Evolutionary conservation across 176 grass and related monocot genomes (phyloP).

Genomic region (Avena atlantica): DNA sequence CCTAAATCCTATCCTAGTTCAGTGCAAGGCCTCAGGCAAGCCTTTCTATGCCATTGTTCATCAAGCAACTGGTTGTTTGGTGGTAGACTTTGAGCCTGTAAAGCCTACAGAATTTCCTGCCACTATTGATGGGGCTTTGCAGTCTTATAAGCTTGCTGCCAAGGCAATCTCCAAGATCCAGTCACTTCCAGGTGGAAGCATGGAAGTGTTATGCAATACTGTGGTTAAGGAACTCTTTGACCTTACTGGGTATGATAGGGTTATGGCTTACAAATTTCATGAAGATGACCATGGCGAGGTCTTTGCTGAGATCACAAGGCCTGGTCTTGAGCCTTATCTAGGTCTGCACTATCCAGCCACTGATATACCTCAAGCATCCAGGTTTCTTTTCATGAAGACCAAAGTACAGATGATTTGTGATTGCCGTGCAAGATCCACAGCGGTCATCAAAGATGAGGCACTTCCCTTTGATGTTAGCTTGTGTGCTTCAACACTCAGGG

Average conservation of each 20-base stretch:
- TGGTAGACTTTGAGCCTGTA: constrained; percentile 87
- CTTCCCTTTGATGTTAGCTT: constrained; percentile 72
- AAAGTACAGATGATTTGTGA: constrained; percentile 95
- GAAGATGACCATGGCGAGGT: constrained; percentile 93
- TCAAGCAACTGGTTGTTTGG: constrained; percentile 68
- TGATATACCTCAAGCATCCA: constrained; percentile 88
- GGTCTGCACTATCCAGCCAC: constrained; percentile 91
- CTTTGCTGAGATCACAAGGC: constrained; percentile 74
- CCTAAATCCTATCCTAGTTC: constrained; percentile 82
- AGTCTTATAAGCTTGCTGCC: constrained; percentile 94
- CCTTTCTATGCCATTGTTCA: constrained; percentile 92
- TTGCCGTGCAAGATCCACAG: constrained; percentile 63
- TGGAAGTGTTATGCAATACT: constrained; percentile 66
- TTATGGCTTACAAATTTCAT: constrained; percentile 97
- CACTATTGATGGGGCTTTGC: constrained; percentile 76
- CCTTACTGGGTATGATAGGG: constrained; percentile 87
- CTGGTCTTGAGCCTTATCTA: constrained; percentile 86
- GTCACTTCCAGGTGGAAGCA: constrained; percentile 75
- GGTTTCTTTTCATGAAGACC: constrained; percentile 95
- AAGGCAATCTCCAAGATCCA: constrained; percentile 90
- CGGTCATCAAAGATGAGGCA: constrained; percentile 68
- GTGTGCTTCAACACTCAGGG: constrained; percentile 81
- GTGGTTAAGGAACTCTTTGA: constrained; percentile 89
- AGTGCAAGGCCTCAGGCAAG: constrained; percentile 85
- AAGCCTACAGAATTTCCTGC: constrained; percentile 72